Conservation (phyloP, 1,284 basidiomycete genomes). For the Dichomitus squalens region DNA sequence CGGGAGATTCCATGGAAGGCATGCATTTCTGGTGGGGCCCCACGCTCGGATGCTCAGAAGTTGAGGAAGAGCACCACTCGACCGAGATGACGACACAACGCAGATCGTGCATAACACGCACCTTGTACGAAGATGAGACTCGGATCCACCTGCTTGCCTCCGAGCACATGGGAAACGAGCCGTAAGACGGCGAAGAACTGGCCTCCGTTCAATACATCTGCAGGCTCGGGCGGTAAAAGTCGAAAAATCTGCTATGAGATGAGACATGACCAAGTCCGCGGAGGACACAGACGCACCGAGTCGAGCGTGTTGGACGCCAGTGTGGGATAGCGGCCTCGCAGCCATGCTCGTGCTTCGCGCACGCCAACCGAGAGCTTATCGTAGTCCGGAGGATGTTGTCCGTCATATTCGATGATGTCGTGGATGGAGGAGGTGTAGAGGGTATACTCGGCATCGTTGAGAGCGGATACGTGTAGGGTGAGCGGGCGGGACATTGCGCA, state of each 20-base stretch:
- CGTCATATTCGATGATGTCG: slow-evolving; percentile 49
- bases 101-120: slow-evolving; percentile 35
- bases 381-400: slow-evolving; percentile 49
- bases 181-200: slow-evolving; percentile 76
- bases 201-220: slow-evolving; percentile 60
- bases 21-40: background rate
- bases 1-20: background rate
- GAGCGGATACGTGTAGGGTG: slow-evolving; percentile 69
- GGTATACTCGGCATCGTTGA: slow-evolving; percentile 69
- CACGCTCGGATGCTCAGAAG: background rate
- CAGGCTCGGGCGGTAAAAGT: slow-evolving; percentile 55
- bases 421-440: slow-evolving; percentile 61
- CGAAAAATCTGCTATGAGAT: slow-evolving; percentile 55
- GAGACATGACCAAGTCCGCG: slow-evolving; percentile 5
- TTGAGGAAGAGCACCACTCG: background rate
- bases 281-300: slow-evolving; percentile 39
- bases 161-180: slow-evolving; percentile 62
- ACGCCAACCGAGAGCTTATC: slow-evolving; percentile 54
- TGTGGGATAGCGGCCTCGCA: slow-evolving; percentile 66
- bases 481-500: slow-evolving; percentile 47
- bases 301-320: slow-evolving; percentile 59
- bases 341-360: slow-evolving; percentile 73
- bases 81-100: background rate
- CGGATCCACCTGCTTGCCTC: slow-evolving; percentile 60
- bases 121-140: slow-evolving; percentile 73